A percentile compares a stretch with the other conserved stretches of the same genome.
phyloP scores from a whole-genome alignment of 768 basidiomycete genomes.

The Boletus rubropictus region DNA sequence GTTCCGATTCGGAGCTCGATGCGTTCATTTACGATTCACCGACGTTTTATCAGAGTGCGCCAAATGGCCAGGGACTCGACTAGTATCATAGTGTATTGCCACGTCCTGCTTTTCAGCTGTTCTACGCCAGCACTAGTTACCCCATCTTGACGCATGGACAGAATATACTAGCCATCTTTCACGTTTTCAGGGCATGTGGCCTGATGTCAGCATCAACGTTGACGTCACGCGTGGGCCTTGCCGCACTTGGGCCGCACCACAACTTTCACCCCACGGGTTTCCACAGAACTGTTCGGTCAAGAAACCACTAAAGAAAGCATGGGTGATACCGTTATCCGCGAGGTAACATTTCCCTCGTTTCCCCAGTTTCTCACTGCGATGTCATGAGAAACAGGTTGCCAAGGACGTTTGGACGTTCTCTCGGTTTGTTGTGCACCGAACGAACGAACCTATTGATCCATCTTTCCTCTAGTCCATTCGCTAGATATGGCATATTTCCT shows the following conservation, averaged over 20 bases:
- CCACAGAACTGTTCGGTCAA: slow-evolving; percentile 2
- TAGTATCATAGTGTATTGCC: slow-evolving; percentile 9
- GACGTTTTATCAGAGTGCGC: slow-evolving; percentile 38
- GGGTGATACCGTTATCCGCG: slow-evolving; percentile 39
- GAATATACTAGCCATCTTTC: not conserved
- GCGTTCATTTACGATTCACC: slow-evolving; percentile 61
- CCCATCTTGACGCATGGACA: not conserved
- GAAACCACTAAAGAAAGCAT: slow-evolving; percentile 13
- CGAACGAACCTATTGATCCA: slow-evolving; percentile 3
- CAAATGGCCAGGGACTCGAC: slow-evolving; percentile 35
- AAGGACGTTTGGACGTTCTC: slow-evolving; percentile 64
- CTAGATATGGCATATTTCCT: slow-evolving; percentile 60
- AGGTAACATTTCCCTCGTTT: slow-evolving; percentile 27
- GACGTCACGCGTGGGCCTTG: slow-evolving; percentile 9
- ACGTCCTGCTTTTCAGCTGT: not conserved
- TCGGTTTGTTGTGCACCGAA: slow-evolving; percentile 33
- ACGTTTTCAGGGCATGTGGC: slow-evolving; percentile 12
- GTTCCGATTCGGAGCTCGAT: slow-evolving; percentile 37
- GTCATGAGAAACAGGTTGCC: slow-evolving; percentile 34
- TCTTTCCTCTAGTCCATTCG: slow-evolving; percentile 48
- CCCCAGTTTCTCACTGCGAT: not conserved
- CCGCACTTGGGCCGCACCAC: slow-evolving; percentile 9
- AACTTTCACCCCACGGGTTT: slow-evolving; percentile 15
- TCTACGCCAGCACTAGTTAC: not conserved
- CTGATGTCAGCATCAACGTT: slow-evolving; percentile 25